A percentile compares a stretch with the other conserved stretches of the same genome.
phyloP scores from a whole-genome alignment of 2,329 filamentous ascomycete genomes.

The Ascochyta viciae-villosae region DNA sequence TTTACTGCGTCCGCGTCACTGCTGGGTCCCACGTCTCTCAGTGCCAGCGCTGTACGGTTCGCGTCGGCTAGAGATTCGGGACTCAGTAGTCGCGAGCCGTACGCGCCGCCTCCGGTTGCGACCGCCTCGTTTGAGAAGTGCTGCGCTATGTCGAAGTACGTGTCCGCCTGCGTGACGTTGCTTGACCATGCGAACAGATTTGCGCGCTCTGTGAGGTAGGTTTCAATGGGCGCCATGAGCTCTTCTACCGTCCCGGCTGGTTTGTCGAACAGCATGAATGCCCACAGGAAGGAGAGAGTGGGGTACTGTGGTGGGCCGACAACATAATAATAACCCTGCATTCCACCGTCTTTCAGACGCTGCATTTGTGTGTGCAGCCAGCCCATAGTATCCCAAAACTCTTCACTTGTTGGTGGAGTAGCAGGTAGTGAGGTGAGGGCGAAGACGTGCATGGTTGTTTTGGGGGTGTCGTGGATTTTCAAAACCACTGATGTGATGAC shows the following conservation, averaged over 20 bases:
- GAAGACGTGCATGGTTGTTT: constrained; percentile 26
- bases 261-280: constrained; percentile 32
- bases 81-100: constrained; percentile 32
- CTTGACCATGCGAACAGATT: constrained; percentile 24
- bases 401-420: constrained; percentile 5
- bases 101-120: constrained; percentile 27
- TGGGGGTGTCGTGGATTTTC: constrained; percentile 40
- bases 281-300: constrained; percentile 25
- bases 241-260: constrained; percentile 27
- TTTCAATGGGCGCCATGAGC: constrained; percentile 26
- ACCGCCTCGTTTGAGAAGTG: constrained; percentile 28
- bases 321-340: constrained; percentile 39
- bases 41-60: constrained; percentile 18
- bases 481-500: constrained; percentile 41
- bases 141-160: constrained; percentile 21
- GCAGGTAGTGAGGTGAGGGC: constrained; percentile 12
- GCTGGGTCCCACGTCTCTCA: constrained; percentile 10
- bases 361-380: constrained; percentile 33
- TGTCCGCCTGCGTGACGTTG: constrained; percentile 15
- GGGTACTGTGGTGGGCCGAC: constrained; percentile 27
- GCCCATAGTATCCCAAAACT: constrained; percentile 32
- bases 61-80: constrained; percentile 25
- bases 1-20: background rate
- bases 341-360: constrained; percentile 34
- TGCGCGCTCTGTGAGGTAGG: constrained; percentile 14